Conservation (phyloP, 2,329 filamentous ascomycete species). For the Diaporthe sp. region DNA sequence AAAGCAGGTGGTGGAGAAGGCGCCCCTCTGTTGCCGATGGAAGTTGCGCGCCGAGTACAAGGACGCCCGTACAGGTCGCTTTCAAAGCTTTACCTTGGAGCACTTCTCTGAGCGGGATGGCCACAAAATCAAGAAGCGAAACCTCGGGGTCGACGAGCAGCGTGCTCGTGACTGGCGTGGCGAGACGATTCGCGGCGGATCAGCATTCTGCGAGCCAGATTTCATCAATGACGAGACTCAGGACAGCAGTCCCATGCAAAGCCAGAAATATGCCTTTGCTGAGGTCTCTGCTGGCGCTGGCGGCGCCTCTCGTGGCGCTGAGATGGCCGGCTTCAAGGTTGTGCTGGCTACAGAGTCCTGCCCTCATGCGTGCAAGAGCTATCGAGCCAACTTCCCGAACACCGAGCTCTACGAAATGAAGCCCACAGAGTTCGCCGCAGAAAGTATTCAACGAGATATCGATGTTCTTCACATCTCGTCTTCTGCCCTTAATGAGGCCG, state of each 20-base stretch:
- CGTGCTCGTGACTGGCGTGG: conserved; percentile 57
- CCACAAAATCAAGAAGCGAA: conserved; percentile 44
- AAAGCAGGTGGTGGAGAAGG: conserved; percentile 47
- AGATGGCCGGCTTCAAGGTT: conserved; percentile 65
- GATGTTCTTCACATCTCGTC: conserved; percentile 83
- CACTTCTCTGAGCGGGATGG: conserved; percentile 46
- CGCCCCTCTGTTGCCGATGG: conserved; percentile 67
- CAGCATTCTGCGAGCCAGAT: conserved; percentile 45
- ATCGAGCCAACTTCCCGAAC: conserved; percentile 67
- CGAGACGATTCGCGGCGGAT: conserved; percentile 53
- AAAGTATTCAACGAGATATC: conserved; percentile 51
- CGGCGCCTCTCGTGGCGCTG: conserved; percentile 77
- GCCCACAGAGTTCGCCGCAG: conserved; percentile 63
- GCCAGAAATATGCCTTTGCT: conserved; percentile 73
- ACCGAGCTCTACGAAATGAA: conserved; percentile 61
- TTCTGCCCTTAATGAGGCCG: conserved; percentile 73
- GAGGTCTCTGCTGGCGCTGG: conserved; percentile 83
- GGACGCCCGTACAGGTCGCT: conserved; percentile 41
- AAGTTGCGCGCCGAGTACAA: conserved; percentile 55
- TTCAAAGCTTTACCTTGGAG: conserved; percentile 53
- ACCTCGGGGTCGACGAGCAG: conserved; percentile 47
- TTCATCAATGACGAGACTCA: background rate
- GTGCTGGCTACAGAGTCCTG: conserved; percentile 72
- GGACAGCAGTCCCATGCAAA: conserved; percentile 11
- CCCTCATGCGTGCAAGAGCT: conserved; percentile 67